A percentile compares a stretch with the other conserved stretches of the same genome.
Conservation (phyloP, 139 green algal genomes). For the Chlorokybus atmophyticus region DNA sequence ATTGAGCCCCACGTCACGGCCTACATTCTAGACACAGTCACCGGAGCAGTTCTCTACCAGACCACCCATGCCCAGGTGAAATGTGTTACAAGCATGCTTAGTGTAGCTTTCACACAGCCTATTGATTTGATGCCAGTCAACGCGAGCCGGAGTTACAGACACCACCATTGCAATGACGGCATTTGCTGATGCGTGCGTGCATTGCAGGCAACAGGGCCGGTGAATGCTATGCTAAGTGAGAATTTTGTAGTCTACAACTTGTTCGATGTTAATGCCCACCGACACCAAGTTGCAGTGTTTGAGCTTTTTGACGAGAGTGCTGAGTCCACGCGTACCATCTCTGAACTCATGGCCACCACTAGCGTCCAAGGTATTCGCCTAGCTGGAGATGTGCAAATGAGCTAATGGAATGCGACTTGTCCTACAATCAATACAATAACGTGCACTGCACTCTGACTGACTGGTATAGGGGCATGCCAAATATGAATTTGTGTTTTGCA, state of each 20-base stretch:
- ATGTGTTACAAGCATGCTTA: background rate
- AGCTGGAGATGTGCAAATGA: no score
- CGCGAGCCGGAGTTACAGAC: no score
- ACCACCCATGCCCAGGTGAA: slow-evolving; percentile 40
- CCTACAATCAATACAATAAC: no score
- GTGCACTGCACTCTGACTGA: no score
- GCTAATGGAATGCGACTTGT: no score
- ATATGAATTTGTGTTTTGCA: no score
- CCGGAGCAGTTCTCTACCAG: slow-evolving; percentile 54
- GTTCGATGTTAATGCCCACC: slow-evolving; percentile 34
- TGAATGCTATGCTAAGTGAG: slow-evolving; percentile 54
- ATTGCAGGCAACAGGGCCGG: slow-evolving; percentile 39
- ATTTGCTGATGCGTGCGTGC: background rate
- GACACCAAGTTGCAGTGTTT: slow-evolving; percentile 48
- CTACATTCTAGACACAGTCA: slow-evolving; percentile 73
- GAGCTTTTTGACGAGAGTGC: slow-evolving; percentile 69
- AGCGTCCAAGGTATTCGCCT: background rate
- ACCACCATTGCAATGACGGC: no score
- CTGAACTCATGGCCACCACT: background rate
- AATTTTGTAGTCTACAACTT: slow-evolving; percentile 76
- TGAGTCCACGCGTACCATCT: no score
- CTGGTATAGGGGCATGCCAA: no score
- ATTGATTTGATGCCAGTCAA: no score
- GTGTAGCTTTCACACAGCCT: no score
- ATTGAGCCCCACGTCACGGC: slow-evolving; percentile 11